Evolutionary conservation across 2,329 filamentous ascomycete genomes (phyloP).

Genomic region (Cryphonectria naterciae): DNA sequence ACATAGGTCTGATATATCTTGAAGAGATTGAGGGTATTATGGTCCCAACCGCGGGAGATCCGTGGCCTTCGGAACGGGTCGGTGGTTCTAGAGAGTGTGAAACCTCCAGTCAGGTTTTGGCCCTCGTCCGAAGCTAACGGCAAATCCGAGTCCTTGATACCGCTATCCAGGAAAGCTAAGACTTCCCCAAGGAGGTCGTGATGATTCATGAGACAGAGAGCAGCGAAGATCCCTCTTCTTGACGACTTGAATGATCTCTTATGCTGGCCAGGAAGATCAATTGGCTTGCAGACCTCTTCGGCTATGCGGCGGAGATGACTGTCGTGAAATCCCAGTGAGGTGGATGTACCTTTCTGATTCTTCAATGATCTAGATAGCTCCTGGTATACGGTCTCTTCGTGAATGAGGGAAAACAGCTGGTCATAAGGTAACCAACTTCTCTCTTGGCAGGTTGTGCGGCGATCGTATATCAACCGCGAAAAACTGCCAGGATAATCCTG

Average conservation of each 20-base stretch:
- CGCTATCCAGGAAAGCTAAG: not conserved
- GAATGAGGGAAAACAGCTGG: not conserved
- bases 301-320: not conserved
- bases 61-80: not conserved
- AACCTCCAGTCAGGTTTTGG: not conserved
- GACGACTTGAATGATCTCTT: not conserved
- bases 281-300: not conserved
- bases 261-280: not conserved
- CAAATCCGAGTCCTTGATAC: not conserved
- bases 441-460: too few relatives aligned
- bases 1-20: not conserved
- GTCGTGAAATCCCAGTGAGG: not conserved
- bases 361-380: not conserved
- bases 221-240: not conserved
- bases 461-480: not conserved
- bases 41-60: not conserved
- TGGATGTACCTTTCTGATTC: not conserved
- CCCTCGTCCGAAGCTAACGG: not conserved
- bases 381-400: not conserved
- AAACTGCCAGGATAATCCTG: not conserved
- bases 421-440: not conserved
- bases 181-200: not conserved
- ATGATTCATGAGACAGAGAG: not conserved
- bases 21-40: not conserved
- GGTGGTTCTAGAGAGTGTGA: not conserved